Conservation (phyloP, 108 stramenopile genomes). For the Cyclotella choctawhatcheeana region DNA sequence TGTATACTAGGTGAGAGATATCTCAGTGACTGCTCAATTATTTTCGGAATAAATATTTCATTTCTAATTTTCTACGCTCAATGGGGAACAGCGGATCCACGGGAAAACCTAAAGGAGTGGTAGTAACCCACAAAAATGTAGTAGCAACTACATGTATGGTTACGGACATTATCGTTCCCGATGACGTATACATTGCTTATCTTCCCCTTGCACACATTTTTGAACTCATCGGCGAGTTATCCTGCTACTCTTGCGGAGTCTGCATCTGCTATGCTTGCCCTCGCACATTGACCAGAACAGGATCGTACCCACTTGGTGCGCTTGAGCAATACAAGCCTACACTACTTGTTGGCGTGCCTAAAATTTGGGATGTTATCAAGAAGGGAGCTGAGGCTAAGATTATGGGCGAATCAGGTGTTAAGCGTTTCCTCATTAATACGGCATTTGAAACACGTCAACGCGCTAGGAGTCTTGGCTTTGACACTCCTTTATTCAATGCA, state of each 20-base stretch:
- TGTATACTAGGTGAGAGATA: slow-evolving; percentile 95
- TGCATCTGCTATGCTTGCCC: slow-evolving; percentile 90
- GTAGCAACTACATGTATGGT: slow-evolving; percentile 57
- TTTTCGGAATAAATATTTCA: too few species aligned
- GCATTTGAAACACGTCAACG: slow-evolving; percentile 71
- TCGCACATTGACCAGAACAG: slow-evolving; percentile 77
- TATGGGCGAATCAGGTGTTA: slow-evolving; percentile 62
- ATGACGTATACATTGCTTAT: slow-evolving; percentile 72
- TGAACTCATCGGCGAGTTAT: slow-evolving; percentile 88
- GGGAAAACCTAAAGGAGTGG: slow-evolving; percentile 97
- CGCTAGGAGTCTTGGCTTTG: slow-evolving; percentile 74
- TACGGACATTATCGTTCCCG: slow-evolving; percentile 23
- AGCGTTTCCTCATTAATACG: slow-evolving; percentile 70
- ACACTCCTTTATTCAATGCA: slow-evolving; percentile 89
- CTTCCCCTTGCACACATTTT: slow-evolving; percentile 88
- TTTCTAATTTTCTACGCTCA: too few species aligned
- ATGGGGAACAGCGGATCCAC: slow-evolving; percentile 51
- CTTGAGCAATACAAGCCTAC: slow-evolving; percentile 86
- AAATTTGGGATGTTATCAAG: slow-evolving; percentile 96
- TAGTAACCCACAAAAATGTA: slow-evolving; percentile 87
- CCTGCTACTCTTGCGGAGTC: slow-evolving; percentile 58
- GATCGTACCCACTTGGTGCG: slow-evolving; percentile 85
- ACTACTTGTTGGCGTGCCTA: slow-evolving; percentile 90
- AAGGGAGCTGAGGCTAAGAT: slow-evolving; percentile 89
- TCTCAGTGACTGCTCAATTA: too few species aligned